A percentile compares a stretch with the other conserved stretches of the same genome.
phyloP scores from a whole-genome alignment of 176 grass and related monocot species.

The Alloteropsis semialata region DNA sequence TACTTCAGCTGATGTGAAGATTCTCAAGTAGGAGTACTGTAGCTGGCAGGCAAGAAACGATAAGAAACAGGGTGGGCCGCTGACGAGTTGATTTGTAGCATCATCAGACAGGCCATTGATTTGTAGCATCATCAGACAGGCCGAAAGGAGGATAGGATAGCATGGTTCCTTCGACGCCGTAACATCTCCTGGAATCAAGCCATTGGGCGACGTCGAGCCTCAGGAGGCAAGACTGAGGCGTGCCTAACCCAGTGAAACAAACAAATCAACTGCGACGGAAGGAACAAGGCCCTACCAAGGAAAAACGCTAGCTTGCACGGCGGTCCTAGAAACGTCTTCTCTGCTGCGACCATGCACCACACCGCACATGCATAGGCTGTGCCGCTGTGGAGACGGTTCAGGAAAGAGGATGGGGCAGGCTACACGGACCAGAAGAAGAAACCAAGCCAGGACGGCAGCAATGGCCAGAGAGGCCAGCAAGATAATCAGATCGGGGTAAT shows the following conservation, averaged over 20 bases:
- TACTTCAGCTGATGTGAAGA: background rate
- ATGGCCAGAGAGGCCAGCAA: background rate
- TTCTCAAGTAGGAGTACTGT: no score
- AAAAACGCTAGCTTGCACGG: background rate
- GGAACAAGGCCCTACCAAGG: background rate
- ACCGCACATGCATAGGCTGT: constrained; percentile 7
- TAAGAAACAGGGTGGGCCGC: background rate
- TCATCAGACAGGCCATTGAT: background rate
- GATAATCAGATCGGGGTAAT: background rate
- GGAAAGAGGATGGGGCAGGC: constrained; percentile 10
- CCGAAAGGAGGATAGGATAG: background rate
- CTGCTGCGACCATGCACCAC: constrained; percentile 10
- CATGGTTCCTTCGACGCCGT: background rate
- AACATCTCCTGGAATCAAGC: constrained; percentile 3
- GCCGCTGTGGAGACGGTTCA: constrained; percentile 16
- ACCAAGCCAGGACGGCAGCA: constrained; percentile 20
- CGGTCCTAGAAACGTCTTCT: constrained; percentile 23
- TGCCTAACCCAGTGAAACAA: background rate
- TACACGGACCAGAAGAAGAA: constrained; percentile 30
- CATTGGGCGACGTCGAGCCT: background rate
- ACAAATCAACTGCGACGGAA: background rate
- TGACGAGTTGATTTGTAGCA: background rate
- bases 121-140: background rate
- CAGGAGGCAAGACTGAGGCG: background rate
- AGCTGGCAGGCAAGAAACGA: background rate